phyloP scores from a whole-genome alignment of 352 stramenopile genomes.

The Globisporangium lucens region DNA sequence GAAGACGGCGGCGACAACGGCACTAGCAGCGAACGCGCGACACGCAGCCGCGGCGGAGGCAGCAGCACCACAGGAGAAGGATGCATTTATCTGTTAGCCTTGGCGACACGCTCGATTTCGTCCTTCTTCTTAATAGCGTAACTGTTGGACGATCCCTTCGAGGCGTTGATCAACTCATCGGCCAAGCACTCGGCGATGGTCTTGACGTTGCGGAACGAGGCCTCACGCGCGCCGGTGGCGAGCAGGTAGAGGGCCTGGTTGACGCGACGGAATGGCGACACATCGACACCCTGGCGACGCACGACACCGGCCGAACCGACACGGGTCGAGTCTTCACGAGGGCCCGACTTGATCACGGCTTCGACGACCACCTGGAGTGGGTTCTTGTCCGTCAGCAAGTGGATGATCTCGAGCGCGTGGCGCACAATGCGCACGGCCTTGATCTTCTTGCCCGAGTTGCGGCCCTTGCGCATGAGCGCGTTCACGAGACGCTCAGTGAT shows the following conservation, averaged over 20 bases:
- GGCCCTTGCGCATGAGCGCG: slow-evolving; percentile 98
- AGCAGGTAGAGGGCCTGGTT: slow-evolving; percentile 99
- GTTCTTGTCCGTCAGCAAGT: slow-evolving; percentile 99
- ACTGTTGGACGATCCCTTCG: slow-evolving; percentile 99
- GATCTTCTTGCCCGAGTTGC: slow-evolving; percentile 99
- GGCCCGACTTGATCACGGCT: slow-evolving; percentile 93
- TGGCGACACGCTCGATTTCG: slow-evolving; percentile 99
- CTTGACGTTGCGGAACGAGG: slow-evolving; percentile 99
- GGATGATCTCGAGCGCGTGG: slow-evolving; percentile 99
- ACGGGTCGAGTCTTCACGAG: slow-evolving; percentile 99
- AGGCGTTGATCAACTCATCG: slow-evolving; percentile 99
- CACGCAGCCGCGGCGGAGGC: not conserved
- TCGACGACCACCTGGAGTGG: slow-evolving; percentile 96
- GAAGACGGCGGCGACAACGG: not conserved
- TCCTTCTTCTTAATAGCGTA: slow-evolving; percentile 99
- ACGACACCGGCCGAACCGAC: slow-evolving; percentile 99
- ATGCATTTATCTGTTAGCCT: slow-evolving; percentile 99
- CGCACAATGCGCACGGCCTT: slow-evolving; percentile 98
- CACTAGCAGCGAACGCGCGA: not conserved
- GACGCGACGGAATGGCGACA: slow-evolving; percentile 98
- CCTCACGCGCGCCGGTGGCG: slow-evolving; percentile 96
- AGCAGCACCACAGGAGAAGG: slow-evolving; percentile 10
- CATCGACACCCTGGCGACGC: slow-evolving; percentile 98
- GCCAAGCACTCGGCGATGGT: slow-evolving; percentile 99
- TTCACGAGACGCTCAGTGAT: slow-evolving; percentile 98